Evolutionary conservation across 805 yeast genomes (phyloP).

Genomic region (Saccharomycopsis sp.): DNA sequence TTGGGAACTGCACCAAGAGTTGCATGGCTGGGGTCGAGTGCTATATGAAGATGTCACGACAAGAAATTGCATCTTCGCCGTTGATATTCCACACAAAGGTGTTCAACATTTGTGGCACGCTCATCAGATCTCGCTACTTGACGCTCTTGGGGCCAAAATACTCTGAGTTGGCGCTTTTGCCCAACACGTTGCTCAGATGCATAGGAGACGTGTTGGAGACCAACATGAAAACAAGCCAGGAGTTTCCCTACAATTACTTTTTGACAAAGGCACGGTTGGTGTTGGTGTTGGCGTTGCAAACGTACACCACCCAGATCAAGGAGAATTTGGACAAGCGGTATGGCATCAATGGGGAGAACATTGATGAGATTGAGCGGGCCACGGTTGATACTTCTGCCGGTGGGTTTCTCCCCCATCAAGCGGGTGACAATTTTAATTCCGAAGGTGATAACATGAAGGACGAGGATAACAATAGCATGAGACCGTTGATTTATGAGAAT

Average conservation of each 20-base stretch:
- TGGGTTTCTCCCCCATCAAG: no score
- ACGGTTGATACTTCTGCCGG: no score
- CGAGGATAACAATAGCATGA: no score
- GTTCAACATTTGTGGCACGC: slow-evolving; percentile 57
- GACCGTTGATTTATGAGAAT: no score
- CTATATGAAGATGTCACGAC: slow-evolving; percentile 36
- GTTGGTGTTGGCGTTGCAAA: slow-evolving; percentile 49
- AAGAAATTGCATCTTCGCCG: slow-evolving; percentile 49
- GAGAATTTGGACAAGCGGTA: slow-evolving; percentile 1
- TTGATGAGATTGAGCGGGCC: slow-evolving; percentile 26
- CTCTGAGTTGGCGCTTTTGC: slow-evolving; percentile 37
- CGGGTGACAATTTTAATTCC: no score
- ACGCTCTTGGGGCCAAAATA: slow-evolving; percentile 44
- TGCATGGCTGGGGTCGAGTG: slow-evolving; percentile 44
- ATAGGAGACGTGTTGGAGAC: slow-evolving; percentile 24
- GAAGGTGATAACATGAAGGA: no score
- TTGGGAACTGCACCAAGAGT: slow-evolving; percentile 43
- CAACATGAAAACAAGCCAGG: slow-evolving; percentile 25
- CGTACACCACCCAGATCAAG: slow-evolving; percentile 48
- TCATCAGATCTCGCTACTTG: slow-evolving; percentile 46
- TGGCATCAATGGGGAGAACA: slow-evolving; percentile 7
- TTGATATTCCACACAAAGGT: slow-evolving; percentile 47
- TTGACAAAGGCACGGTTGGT: slow-evolving; percentile 47
- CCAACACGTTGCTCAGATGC: slow-evolving; percentile 29
- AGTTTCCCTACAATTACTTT: slow-evolving; percentile 39